phyloP scores from a whole-genome alignment of 2,329 filamentous ascomycete genomes.

The Aspergillus sp. region DNA sequence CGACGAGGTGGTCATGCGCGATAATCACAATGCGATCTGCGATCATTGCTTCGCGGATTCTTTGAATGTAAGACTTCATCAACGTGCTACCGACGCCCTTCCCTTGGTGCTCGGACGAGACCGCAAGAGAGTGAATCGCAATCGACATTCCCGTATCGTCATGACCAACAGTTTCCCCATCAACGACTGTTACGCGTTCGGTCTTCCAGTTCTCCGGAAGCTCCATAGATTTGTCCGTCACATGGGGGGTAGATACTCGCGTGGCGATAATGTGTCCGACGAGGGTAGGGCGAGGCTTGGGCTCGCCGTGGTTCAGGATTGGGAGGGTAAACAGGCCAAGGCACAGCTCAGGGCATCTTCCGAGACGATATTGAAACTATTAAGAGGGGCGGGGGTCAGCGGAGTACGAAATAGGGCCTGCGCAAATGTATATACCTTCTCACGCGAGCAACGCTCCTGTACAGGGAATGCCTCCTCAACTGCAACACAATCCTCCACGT shows the following conservation, averaged over 20 bases:
- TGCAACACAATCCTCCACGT: slow-evolving; percentile 58
- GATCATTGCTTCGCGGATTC: slow-evolving; percentile 71
- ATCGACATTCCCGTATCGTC: slow-evolving; percentile 74
- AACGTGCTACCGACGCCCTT: slow-evolving; percentile 75
- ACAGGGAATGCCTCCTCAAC: slow-evolving; percentile 66
- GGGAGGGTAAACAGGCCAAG: slow-evolving; percentile 75
- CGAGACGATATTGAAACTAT: slow-evolving; percentile 77
- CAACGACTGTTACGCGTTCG: slow-evolving; percentile 44
- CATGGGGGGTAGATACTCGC: slow-evolving; percentile 63
- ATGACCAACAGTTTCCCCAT: slow-evolving; percentile 64
- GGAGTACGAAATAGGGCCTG: neutral
- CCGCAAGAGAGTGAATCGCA: slow-evolving; percentile 80
- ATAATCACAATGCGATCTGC: slow-evolving; percentile 77
- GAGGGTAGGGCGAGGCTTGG: slow-evolving; percentile 66
- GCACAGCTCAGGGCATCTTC: slow-evolving; percentile 74
- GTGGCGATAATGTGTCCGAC: slow-evolving; percentile 80
- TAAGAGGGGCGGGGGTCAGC: slow-evolving; percentile 19
- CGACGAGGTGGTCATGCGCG: slow-evolving; percentile 72
- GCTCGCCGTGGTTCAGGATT: slow-evolving; percentile 57
- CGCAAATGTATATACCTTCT: slow-evolving; percentile 58
- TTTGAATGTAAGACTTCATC: slow-evolving; percentile 76
- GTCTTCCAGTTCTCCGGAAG: slow-evolving; percentile 70
- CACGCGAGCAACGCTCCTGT: slow-evolving; percentile 59
- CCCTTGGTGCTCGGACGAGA: slow-evolving; percentile 74
- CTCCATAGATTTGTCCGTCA: slow-evolving; percentile 78